Conservation (phyloP, 2,329 filamentous ascomycete genomes). For the Fusarium musae region DNA sequence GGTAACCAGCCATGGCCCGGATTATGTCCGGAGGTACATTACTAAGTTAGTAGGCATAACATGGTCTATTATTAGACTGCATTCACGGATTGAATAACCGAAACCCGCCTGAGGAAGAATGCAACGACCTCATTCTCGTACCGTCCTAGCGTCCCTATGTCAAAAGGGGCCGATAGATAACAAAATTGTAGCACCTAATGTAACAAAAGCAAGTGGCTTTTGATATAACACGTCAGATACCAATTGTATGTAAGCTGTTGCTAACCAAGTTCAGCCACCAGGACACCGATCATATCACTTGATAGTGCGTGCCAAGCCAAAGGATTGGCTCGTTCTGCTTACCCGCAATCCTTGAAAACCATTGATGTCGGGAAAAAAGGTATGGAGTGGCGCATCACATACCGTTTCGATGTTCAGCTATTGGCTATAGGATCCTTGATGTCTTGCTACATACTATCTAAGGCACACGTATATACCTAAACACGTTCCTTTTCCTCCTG, state of each 20-base stretch:
- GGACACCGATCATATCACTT: not conserved
- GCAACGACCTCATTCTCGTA: not conserved
- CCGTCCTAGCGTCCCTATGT: not conserved
- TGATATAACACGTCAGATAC: not conserved
- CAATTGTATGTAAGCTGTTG: not conserved
- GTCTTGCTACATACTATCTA: not conserved
- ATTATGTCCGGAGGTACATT: not conserved
- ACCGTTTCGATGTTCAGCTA: slow-evolving; percentile 4
- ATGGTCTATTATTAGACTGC: slow-evolving; percentile 2
- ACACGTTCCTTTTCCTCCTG: not conserved
- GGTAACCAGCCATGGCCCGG: not conserved
- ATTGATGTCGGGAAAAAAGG: not conserved
- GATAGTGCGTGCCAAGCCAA: not conserved
- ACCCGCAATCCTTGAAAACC: not conserved
- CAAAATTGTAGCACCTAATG: not conserved
- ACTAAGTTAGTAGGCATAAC: not conserved
- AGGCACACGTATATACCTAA: not conserved
- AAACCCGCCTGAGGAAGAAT: not conserved
- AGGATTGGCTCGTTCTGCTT: not conserved
- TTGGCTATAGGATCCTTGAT: not conserved
- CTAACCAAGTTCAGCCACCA: not conserved
- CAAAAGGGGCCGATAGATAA: not conserved
- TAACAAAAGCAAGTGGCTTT: not conserved
- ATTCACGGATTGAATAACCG: not conserved
- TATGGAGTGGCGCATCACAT: slow-evolving; percentile 22